Evolutionary conservation across 108 stramenopile species (phyloP).

Genomic region (Hondaea fermentalgiana): DNA sequence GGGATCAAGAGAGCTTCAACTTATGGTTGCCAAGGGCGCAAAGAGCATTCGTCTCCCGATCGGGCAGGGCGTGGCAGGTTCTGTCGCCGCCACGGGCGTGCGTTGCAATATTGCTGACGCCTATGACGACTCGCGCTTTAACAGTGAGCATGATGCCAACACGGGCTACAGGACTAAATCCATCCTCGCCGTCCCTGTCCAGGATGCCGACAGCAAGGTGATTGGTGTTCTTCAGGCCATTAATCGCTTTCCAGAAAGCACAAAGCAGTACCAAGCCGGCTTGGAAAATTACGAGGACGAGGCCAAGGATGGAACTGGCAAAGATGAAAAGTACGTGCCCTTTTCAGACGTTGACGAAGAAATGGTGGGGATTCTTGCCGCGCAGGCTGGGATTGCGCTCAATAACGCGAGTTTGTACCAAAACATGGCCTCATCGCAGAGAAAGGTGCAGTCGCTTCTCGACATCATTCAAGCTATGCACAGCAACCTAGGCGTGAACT

Average conservation of each 20-base stretch:
- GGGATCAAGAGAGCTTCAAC: constrained; percentile 15
- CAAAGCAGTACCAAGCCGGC: neutral
- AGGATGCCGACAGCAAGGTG: constrained; percentile 24
- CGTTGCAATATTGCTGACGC: constrained; percentile 31
- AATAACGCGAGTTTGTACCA: constrained; percentile 42
- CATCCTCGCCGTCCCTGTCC: constrained; percentile 43
- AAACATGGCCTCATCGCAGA: constrained; percentile 1
- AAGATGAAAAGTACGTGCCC: neutral
- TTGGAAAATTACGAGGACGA: neutral
- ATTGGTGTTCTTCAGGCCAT: constrained; percentile 46
- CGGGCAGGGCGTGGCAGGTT: constrained; percentile 42
- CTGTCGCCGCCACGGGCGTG: constrained; percentile 32
- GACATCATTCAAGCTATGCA: constrained; percentile 49
- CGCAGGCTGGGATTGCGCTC: constrained; percentile 47
- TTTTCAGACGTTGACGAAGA: constrained; percentile 31
- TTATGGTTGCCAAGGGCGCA: constrained; percentile 39
- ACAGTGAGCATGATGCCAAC: constrained; percentile 27
- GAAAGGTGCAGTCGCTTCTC: constrained; percentile 30
- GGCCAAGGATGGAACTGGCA: neutral
- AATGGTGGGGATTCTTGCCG: constrained; percentile 23
- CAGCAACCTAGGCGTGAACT: constrained; percentile 44
- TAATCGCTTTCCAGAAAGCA: neutral
- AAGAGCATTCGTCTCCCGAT: constrained; percentile 30
- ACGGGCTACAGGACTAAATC: constrained; percentile 47
- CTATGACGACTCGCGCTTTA: constrained; percentile 38